phyloP scores from a whole-genome alignment of 768 basidiomycete species.

The Sarcodon sp. region DNA sequence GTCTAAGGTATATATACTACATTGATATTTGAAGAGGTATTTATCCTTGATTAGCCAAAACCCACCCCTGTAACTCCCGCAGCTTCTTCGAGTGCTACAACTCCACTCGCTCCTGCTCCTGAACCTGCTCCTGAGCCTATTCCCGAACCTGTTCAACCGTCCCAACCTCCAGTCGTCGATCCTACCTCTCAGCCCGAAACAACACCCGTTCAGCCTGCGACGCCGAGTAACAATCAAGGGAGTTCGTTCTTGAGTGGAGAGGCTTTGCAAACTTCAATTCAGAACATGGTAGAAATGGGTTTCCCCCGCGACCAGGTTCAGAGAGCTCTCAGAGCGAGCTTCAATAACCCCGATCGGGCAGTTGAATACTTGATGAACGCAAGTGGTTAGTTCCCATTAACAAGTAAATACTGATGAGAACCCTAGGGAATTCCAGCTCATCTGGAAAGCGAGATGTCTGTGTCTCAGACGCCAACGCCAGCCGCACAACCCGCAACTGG shows the following conservation, averaged over 20 bases:
- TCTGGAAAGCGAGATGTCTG: conserved; percentile 36
- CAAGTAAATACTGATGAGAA: conserved; percentile 4
- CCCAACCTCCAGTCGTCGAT: conserved; percentile 18
- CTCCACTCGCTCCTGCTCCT: conserved; percentile 17
- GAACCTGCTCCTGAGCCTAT: conserved; percentile 13
- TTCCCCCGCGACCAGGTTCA: conserved; percentile 77
- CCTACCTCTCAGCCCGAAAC: conserved; percentile 19
- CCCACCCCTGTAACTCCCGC: conserved; percentile 24
- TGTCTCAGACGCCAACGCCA: conserved; percentile 21
- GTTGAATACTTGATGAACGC: conserved; percentile 97
- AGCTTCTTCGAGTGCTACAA: conserved; percentile 16
- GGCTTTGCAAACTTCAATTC: conserved; percentile 63
- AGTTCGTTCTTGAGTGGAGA: conserved; percentile 65
- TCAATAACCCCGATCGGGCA: conserved; percentile 94
- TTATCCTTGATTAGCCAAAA: conserved; percentile 33
- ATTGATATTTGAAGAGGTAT: not conserved
- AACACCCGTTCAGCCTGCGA: conserved; percentile 19
- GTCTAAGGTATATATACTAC: conserved; percentile 54
- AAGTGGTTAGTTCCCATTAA: conserved; percentile 15
- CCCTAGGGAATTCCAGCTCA: conserved; percentile 70
- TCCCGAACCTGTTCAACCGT: conserved; percentile 14
- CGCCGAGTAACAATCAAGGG: conserved; percentile 21
- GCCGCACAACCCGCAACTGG: conserved; percentile 16
- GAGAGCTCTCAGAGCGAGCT: conserved; percentile 82
- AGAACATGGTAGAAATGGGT: conserved; percentile 90